These are phyloP conservation scores for Gentiana straminea DNA, from an alignment of 257 asterid species.

Conservation along the genomic window DNA sequence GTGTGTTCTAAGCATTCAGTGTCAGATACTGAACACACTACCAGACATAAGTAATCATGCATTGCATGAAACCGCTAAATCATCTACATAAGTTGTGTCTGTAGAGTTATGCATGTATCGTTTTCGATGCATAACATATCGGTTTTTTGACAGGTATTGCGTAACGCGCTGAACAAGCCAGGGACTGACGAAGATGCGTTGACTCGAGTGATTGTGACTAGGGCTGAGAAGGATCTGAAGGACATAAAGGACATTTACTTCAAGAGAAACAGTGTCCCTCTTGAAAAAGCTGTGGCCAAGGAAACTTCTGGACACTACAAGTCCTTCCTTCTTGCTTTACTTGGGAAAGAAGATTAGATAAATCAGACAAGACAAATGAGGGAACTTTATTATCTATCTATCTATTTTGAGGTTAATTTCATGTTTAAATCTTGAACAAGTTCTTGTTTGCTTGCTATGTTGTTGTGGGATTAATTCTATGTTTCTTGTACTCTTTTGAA, in stretches of 20 bases:
- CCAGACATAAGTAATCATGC: too few species aligned
- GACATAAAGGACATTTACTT: constrained; percentile 36
- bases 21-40: too few species aligned
- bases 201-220: constrained; percentile 51
- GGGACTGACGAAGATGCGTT: constrained; percentile 59
- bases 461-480: too few species aligned
- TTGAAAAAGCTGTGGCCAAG: constrained; percentile 49
- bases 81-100: too few species aligned
- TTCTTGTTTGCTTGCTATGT: too few species aligned
- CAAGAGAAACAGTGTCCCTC: constrained; percentile 59
- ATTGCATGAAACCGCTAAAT: too few species aligned
- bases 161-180: constrained; percentile 29
- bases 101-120: too few species aligned
- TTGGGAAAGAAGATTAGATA: constrained; percentile 32
- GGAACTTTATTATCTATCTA: not conserved
- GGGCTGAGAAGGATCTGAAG: constrained; percentile 65
- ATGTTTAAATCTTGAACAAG: not conserved
- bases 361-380: not conserved
- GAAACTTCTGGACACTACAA: constrained; percentile 66
- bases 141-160: constrained; percentile 26
- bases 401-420: not conserved
- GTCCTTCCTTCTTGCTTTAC: constrained; percentile 49
- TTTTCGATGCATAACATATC: too few species aligned
- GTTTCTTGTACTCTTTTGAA: too few species aligned
- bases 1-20: too few species aligned